Conservation (phyloP, 1,139 yeast species). For the Diutina sp. region DNA sequence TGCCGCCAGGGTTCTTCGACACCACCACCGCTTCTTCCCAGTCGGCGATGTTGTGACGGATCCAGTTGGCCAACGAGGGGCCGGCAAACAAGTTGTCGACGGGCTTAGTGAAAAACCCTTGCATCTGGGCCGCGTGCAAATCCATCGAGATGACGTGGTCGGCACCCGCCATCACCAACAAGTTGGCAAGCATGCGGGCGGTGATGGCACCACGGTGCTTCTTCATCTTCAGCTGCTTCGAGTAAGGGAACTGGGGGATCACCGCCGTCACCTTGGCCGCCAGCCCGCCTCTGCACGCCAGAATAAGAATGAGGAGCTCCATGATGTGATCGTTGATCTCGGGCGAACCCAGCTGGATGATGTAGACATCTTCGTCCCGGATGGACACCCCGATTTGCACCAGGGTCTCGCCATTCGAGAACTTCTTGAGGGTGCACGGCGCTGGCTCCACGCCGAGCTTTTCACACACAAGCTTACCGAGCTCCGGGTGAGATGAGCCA, state of each 20-base stretch:
- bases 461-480: constrained; percentile 82
- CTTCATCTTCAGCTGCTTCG: constrained; percentile 96
- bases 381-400: constrained; percentile 92
- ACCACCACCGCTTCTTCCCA: constrained; percentile 80
- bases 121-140: constrained; percentile 97
- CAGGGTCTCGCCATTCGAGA: constrained; percentile 94
- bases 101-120: constrained; percentile 94
- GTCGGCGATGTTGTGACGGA: constrained; percentile 76
- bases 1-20: constrained; percentile 97
- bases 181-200: constrained; percentile 96
- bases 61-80: constrained; percentile 95
- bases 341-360: constrained; percentile 87
- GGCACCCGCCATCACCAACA: constrained; percentile 96
- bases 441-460: constrained; percentile 93
- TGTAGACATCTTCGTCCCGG: constrained; percentile 93
- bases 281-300: constrained; percentile 95
- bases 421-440: constrained; percentile 79
- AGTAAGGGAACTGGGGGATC: constrained; percentile 93
- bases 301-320: constrained; percentile 86
- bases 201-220: constrained; percentile 98
- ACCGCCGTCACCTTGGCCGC: constrained; percentile 97
- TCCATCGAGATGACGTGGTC: constrained; percentile 98
- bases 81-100: constrained; percentile 95
- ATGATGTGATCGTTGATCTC: constrained; percentile 88
- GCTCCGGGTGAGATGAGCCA: constrained; percentile 91